Base-by-base conservation (phyloP, 2,329 filamentous ascomycete species). In the Tolypocladium amazonense region DNA sequence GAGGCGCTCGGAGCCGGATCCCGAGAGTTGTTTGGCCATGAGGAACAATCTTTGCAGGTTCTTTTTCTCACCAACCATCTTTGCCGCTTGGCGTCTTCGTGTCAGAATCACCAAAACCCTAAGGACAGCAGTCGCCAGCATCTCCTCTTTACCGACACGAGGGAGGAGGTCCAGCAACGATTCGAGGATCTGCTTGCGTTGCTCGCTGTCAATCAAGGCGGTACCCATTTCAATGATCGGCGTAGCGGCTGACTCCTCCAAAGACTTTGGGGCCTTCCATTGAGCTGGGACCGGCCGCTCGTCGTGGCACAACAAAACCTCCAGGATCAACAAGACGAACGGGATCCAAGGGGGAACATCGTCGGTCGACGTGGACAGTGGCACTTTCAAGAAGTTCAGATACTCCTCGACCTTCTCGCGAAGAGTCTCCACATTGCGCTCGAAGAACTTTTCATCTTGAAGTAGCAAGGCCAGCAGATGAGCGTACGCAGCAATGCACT, bases 271-370 rank as follows among this genome's bases (percentile, higher is more conserved):
- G 7, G 75, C 60, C 57, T 76, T 87, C 90, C 90, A 96, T 62
- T 82, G 79, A 33, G 89, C 87, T 61, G 89, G 83, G 5, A 82
- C 78, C 3, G 92, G 92, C 64, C 93, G 87, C 67, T 90, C 88
- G 72, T 97, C 94, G 66, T 96, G 89, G 18, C 89, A 88, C n/a
- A 99, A 79, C 38, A 97, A 79, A 58, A 89, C 89, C 77, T 99
- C 94, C 56, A 97, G 81, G 56, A 99, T 89, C 20, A 97, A 81
- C 39, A 99, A 79, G 38, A 97, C 86, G 68, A 94, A 92, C 15
- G 91, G 89, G 64, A 97, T 88, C 92, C 93, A 99, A 1, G 91
- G 89, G 5, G 92, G 89, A n/a, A 91, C 79, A 61, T 94, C 89
- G 56, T 96, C 90, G 0, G 81, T 77, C 4, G 88, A 80, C 59